Evolutionary conservation across 2,329 filamentous ascomycete species (phyloP), one percentile per base, ranked within the genome.

Genomic region (Myriosclerotinia scirpicola): DNA sequence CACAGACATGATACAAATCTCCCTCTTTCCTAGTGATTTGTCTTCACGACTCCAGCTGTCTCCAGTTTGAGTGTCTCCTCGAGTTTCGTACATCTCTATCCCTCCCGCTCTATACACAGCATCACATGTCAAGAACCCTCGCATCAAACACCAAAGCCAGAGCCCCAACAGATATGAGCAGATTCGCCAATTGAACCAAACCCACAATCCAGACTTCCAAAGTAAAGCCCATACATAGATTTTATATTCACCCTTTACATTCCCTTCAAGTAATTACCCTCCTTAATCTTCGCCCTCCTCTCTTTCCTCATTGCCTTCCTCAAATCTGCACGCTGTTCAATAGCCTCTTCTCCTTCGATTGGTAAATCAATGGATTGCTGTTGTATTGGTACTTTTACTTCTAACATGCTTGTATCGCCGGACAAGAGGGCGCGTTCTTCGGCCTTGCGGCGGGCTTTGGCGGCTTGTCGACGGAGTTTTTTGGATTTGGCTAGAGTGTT

Each of bases 211-310:
- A 14, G 20, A 36, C 8, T 15, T 30, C 26, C 20, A 48, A 36
- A 26, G 14, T 17, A 11, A 52, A 30, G 48, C 22, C 22, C 48
- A 15, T 17, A 15, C 48, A 52, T 34, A 34, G 30, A 34, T 17
- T 40, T 40, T 40, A 40, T 14, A 12, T 11, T 11, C 38, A 40
- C 38, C 38, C 46, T 59, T 60, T 69, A 76, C 90, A 93, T 92
- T 54, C 87, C 86, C 84, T 90, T 91, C 79, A 95, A 85, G 84
- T 93, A 95, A 80, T 95, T 95, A 76, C 79, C 80, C 82, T 95
- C 91, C 86, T 93, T 94, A 76, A 95, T 95, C 79, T 84, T 85
- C 68, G 85, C 85, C 79, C 89, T 86, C 76, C 91, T 83, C 81
- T 92, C 90, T 77, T 85, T 85, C 75, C 91, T 85, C 90, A 93